Evolutionary conservation across 257 asterid species (phyloP), one percentile per base, ranked within the genome.

Genomic region (Perilla frutescens): DNA sequence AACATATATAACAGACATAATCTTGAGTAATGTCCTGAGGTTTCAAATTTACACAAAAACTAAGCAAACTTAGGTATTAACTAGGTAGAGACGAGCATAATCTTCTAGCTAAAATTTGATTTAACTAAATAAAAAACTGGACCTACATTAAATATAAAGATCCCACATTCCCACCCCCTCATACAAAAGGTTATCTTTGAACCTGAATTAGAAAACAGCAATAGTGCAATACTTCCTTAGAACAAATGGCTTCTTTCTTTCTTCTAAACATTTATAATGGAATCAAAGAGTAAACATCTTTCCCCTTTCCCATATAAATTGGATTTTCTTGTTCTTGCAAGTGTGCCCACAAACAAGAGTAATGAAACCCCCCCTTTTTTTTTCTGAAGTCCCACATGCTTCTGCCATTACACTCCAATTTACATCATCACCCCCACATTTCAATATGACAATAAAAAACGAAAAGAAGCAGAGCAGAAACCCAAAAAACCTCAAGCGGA

Each of bases 1-100:
- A 57, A 50, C 12, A 41, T 51, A 45, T 5, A 31, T 65, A 45
- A 65, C 57, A 77, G 62, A 14, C 34, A 50, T n/a, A 62, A 15
- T 53, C 15, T 53, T 29, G 43, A 47, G 12, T 60, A 29, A 26
- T 37, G n/a, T 50, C 13, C 60, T 47, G 66, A 34, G 44, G 9
- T 14, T 29, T 57, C 34, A n/a, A 7, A 48, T 20, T 55, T 43
- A 55, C 64, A 8, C 49, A 56, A 14, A 54, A 8, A 14, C 14
- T 36, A 12, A 34, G 34, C 8, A 31, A 31, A 32, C 50, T n/a
- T n/a, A 51, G 12, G 15, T 20, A 56, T 75, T 53, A 43, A 14
- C 54, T 37, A 75, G 36, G 56, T 20, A 1, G 13, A 66, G 32
- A 39, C 40, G 1, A 44, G 12, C 49, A 37, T 11, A 51, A 49